phyloP scores from a whole-genome alignment of 169 alveolate species.

The Eimeria falciformis region DNA sequence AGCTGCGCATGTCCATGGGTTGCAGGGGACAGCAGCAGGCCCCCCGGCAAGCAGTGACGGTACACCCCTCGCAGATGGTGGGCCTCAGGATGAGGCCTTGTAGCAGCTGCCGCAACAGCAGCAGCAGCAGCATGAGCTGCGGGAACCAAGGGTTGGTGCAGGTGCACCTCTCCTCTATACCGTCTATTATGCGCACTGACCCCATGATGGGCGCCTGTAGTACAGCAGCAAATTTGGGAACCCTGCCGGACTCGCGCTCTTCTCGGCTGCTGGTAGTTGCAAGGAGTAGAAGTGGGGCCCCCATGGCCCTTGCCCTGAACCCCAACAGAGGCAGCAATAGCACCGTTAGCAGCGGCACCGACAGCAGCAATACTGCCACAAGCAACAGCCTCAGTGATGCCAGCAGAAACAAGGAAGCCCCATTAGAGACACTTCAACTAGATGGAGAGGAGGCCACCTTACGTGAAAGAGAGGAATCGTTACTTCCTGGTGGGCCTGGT shows the following conservation, averaged over 20 bases:
- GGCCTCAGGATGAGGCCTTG: background rate
- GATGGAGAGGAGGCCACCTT: background rate
- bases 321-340: constrained; percentile 25
- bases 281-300: background rate
- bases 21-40: constrained; percentile 44
- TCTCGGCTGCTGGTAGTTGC: constrained; percentile 4
- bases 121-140: constrained; percentile 46
- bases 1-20: background rate
- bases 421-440: background rate
- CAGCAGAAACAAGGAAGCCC: constrained; percentile 5
- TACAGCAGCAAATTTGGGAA: background rate
- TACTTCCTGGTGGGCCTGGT: too few relatives aligned
- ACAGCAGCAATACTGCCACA: constrained; percentile 1
- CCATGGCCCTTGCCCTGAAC: constrained; percentile 11
- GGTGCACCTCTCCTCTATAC: constrained; percentile 10
- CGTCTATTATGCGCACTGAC: constrained; percentile 12
- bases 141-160: constrained; percentile 14
- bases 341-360: constrained; percentile 15
- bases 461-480: background rate
- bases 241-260: constrained; percentile 5
- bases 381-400: constrained; percentile 5
- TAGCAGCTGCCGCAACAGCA: constrained; percentile 7
- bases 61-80: background rate
- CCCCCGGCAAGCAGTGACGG: background rate
- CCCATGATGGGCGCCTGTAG: background rate